Evolutionary conservation across 768 basidiomycete genomes (phyloP).

Genomic region (Sarcodon aspratus): DNA sequence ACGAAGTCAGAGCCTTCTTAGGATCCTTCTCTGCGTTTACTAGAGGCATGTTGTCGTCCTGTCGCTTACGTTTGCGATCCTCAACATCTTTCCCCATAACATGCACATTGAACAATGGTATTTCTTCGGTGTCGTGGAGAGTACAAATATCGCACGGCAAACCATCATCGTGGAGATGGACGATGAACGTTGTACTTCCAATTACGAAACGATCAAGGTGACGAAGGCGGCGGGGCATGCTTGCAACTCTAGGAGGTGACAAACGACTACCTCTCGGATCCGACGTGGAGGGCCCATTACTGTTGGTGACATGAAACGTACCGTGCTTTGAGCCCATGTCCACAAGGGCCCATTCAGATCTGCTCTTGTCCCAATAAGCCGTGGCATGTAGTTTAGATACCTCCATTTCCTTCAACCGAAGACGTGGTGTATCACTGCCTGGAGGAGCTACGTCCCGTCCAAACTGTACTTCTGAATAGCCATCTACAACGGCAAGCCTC

Average conservation of each 20-base stretch:
- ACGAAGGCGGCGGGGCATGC: slow-evolving; percentile 48
- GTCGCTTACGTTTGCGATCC: slow-evolving; percentile 15
- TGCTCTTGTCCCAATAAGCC: slow-evolving; percentile 52
- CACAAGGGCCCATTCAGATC: slow-evolving; percentile 58
- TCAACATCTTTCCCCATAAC: slow-evolving; percentile 5
- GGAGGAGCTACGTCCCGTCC: slow-evolving; percentile 54
- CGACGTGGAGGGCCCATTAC: neutral
- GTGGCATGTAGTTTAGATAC: slow-evolving; percentile 78
- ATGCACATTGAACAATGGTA: slow-evolving; percentile 41
- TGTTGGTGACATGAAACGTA: slow-evolving; percentile 39
- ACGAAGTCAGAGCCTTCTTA: slow-evolving; percentile 52
- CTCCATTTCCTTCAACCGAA: slow-evolving; percentile 76
- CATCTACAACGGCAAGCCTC: slow-evolving; percentile 51
- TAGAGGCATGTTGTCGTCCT: slow-evolving; percentile 1
- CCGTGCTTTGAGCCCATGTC: slow-evolving; percentile 86
- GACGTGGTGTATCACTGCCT: slow-evolving; percentile 42
- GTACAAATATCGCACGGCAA: slow-evolving; percentile 57
- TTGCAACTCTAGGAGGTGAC: slow-evolving; percentile 55
- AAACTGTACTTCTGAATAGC: slow-evolving; percentile 55
- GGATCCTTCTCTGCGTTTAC: slow-evolving; percentile 27
- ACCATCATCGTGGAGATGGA: slow-evolving; percentile 56
- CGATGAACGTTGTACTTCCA: slow-evolving; percentile 58
- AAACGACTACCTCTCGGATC: slow-evolving; percentile 32
- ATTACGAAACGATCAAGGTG: slow-evolving; percentile 59
- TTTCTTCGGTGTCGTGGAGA: slow-evolving; percentile 36